Percentiles rank a stretch among this genome's conserved stretches.
Conservation (phyloP, 495 filamentous ascomycete species). For the Penicillium nucicola region DNA sequence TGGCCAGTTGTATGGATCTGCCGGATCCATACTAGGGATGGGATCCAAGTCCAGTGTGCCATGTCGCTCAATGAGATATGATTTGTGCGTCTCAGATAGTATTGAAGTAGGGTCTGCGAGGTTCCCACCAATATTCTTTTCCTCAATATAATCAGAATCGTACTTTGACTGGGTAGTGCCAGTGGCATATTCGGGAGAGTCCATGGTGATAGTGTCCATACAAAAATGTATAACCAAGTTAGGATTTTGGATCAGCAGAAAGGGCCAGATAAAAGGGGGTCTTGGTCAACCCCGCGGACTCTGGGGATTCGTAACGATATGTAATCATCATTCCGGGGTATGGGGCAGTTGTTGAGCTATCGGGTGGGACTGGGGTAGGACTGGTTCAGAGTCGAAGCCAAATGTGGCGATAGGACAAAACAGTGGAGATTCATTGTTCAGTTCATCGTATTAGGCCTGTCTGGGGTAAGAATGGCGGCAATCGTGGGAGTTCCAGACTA, state of each 20-base stretch:
- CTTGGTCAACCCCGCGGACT: neutral
- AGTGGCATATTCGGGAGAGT: neutral
- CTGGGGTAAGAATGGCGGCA: neutral
- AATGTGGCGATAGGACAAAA: neutral
- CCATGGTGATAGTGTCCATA: conserved; percentile 4
- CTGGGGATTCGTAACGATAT: neutral
- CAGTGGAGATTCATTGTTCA: neutral
- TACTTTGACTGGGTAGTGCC: conserved; percentile 1
- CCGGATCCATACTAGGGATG: conserved; percentile 44
- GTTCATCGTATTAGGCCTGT: neutral
- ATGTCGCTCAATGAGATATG: conserved; percentile 50
- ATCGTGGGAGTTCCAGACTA: conserved; percentile 2
- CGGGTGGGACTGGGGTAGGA: neutral
- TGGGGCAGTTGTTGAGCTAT: conserved; percentile 1
- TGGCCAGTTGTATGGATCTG: conserved; percentile 56
- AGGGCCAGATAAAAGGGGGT: conserved; percentile 1
- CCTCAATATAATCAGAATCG: conserved; percentile 23
- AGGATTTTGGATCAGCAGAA: neutral
- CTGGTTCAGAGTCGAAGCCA: neutral
- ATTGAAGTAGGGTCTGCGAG: conserved; percentile 8
- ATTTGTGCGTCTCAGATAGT: conserved; percentile 36
- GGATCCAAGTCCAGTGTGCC: conserved; percentile 52
- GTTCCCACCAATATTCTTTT: conserved; percentile 13
- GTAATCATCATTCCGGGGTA: conserved; percentile 8
- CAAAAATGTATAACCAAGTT: neutral